Conservation (phyloP, 2,329 filamentous ascomycete genomes). For the Knoxdaviesia capensis region DNA sequence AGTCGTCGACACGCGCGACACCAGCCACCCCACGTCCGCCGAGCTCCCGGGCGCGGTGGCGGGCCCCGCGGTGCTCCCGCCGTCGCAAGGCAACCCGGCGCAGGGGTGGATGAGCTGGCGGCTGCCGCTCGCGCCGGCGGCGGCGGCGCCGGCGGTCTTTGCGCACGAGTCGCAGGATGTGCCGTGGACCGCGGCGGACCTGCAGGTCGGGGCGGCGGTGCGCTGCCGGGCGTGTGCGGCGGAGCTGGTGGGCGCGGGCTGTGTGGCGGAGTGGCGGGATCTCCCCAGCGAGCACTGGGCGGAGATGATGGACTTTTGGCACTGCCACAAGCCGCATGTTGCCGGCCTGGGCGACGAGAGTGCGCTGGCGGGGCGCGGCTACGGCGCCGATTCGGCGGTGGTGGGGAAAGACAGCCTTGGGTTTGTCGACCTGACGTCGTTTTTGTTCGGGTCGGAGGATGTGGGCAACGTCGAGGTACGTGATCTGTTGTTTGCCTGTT, state of each 20-base stretch:
- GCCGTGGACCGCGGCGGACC: constrained; percentile 35
- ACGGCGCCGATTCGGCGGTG: constrained; percentile 63
- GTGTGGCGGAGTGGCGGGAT: constrained; percentile 57
- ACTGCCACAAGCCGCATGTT: constrained; percentile 80
- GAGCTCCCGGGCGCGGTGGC: constrained; percentile 22
- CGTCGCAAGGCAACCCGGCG: constrained; percentile 11
- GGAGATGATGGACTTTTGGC: constrained; percentile 99
- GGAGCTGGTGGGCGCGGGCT: constrained; percentile 16
- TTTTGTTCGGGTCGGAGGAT: constrained; percentile 51
- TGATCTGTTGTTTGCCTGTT: constrained; percentile 3
- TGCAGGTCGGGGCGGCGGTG: constrained; percentile 20
- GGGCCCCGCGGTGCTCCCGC: constrained; percentile 14
- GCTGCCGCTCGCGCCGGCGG: constrained; percentile 19
- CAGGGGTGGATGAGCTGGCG: constrained; percentile 28
- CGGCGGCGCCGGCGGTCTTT: constrained; percentile 9
- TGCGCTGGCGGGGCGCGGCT: constrained; percentile 43
- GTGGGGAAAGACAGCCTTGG: constrained; percentile 44
- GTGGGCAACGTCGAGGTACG: constrained; percentile 27
- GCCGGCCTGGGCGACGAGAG: constrained; percentile 19
- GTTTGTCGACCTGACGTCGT: constrained; percentile 62
- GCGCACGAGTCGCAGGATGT: constrained; percentile 17
- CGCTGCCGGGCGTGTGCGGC: constrained; percentile 19
- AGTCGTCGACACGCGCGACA: constrained; percentile 21
- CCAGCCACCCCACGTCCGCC: constrained; percentile 14
- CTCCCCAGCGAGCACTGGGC: constrained; percentile 95